These are phyloP conservation scores for Phyllosticta citrichinensis DNA, from an alignment of 2,329 filamentous ascomycete species.

Conservation along the genomic window DNA sequence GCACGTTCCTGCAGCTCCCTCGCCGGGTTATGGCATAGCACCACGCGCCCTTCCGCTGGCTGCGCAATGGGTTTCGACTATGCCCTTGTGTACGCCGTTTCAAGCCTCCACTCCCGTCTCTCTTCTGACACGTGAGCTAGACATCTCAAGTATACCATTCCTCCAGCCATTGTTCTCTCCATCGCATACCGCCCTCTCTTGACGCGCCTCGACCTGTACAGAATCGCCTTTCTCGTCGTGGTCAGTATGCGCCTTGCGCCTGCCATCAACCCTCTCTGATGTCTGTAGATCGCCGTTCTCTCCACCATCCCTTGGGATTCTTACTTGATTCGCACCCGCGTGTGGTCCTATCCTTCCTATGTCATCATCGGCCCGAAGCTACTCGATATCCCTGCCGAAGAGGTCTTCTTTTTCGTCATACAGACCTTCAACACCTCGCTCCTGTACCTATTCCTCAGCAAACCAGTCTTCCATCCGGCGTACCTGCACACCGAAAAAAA, in stretches of 20 bases:
- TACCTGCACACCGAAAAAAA: slow-evolving; percentile 37
- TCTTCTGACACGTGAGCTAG: slow-evolving; percentile 28
- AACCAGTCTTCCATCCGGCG: slow-evolving; percentile 47
- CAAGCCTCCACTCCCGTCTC: not conserved
- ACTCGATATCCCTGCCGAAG: slow-evolving; percentile 58
- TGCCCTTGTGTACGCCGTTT: slow-evolving; percentile 45
- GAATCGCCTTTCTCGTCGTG: slow-evolving; percentile 49
- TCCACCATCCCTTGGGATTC: slow-evolving; percentile 70
- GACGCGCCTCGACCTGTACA: slow-evolving; percentile 52
- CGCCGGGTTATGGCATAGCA: slow-evolving; percentile 12
- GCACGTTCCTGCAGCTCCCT: not conserved
- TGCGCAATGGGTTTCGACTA: slow-evolving; percentile 49
- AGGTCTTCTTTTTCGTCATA: slow-evolving; percentile 68
- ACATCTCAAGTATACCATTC: slow-evolving; percentile 58
- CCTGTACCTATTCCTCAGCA: slow-evolving; percentile 58
- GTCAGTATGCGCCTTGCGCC: slow-evolving; percentile 18
- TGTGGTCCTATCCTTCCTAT: slow-evolving; percentile 62
- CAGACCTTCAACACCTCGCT: slow-evolving; percentile 66
- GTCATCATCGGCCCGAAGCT: slow-evolving; percentile 54
- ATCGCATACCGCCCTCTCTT: slow-evolving; percentile 51
- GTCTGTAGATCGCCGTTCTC: slow-evolving; percentile 47
- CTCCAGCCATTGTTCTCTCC: slow-evolving; percentile 50
- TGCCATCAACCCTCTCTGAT: slow-evolving; percentile 16
- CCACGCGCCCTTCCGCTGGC: not conserved
- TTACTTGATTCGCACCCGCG: slow-evolving; percentile 55